Base-by-base conservation (phyloP, 225 moss, liverwort and hornwort species). In the Polytrichum commune region DNA sequence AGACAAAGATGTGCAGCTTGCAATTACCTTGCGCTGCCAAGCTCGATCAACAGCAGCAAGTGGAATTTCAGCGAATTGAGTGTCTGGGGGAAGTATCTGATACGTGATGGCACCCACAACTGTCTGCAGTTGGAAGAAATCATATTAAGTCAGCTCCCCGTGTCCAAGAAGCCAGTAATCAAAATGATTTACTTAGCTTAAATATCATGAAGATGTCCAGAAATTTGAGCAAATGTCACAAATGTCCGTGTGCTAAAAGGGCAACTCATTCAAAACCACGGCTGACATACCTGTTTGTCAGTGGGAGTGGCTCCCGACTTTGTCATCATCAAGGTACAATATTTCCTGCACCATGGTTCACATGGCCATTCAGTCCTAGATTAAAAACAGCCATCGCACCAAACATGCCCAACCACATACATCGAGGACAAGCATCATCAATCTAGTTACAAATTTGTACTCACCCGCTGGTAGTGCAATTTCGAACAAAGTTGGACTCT, bases 31-130 rank as follows among this genome's bases (percentile, higher is more conserved):
- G 54, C 89, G 84, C 74, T 92, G 96, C 66, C 74, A 80, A 27
- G 77, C 54, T 71, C 82, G 86, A 53, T 85, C 81, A 73, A 96
- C 76, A 63, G 93, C 96, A 63, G 90, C 90, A 29, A 96, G 73
- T 19, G 92, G 93, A 24, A 96, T 76, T 75, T 96, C 93, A 62
- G 92, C 92, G 66, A 82, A 90, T 79, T 91, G 89, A 1, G 92
- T 86, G 66, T 92, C 89, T 4, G 92, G 82, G 19, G 96, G 92
- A 71, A 96, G 84, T 64, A 96, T 88, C 69, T 96, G 96, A 62
- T 83, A 96, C 5, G 93, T 92, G 20, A 88, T 80, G 8, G 93
- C 93, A 8, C 85, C 96, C 32, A 93, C 54, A 8, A 93, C 74
- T 68, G 68, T 63, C 85, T 85, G 76, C 68, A 74, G 8, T 58